A percentile compares a stretch with the other conserved stretches of the same genome.
phyloP scores from a whole-genome alignment of 306 rosid genomes.

The Vachellia pachyceras region DNA sequence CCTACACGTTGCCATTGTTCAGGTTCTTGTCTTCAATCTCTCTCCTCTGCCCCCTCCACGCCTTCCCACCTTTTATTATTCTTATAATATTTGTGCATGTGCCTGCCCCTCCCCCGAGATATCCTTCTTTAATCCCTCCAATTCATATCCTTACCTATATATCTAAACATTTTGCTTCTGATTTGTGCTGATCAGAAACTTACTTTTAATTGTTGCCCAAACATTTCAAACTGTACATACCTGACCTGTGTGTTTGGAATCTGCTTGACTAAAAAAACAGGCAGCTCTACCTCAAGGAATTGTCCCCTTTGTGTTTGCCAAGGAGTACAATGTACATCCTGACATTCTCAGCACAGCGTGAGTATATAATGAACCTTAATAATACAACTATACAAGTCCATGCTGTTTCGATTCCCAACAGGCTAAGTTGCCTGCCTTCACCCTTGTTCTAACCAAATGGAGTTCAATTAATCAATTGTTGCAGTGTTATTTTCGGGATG shows the following conservation, averaged over 20 bases:
- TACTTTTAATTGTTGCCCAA: conserved; percentile 34
- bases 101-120: conserved; percentile 26
- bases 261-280: conserved; percentile 51
- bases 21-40: conserved; percentile 51
- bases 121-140: conserved; percentile 29
- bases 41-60: conserved; percentile 49
- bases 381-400: too few species aligned
- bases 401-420: not conserved
- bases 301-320: conserved; percentile 97
- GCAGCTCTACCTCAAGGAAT: conserved; percentile 99
- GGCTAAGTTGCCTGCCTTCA: not conserved
- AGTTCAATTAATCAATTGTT: not conserved
- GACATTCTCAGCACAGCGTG: conserved; percentile 96
- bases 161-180: too few species aligned
- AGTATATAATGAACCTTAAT: not conserved
- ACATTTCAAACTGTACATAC: conserved; percentile 38
- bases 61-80: conserved; percentile 32
- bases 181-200: not conserved
- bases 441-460: not conserved
- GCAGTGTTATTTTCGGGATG: conserved; percentile 98
- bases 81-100: conserved; percentile 9
- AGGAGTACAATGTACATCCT: conserved; percentile 92
- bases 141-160: too few species aligned
- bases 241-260: conserved; percentile 47
- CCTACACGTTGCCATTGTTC: conserved; percentile 93